Evolutionary conservation across 2,329 filamentous ascomycete genomes (phyloP), one percentile per base, ranked within the genome.

Genomic region (Neofusicoccum ribis): DNA sequence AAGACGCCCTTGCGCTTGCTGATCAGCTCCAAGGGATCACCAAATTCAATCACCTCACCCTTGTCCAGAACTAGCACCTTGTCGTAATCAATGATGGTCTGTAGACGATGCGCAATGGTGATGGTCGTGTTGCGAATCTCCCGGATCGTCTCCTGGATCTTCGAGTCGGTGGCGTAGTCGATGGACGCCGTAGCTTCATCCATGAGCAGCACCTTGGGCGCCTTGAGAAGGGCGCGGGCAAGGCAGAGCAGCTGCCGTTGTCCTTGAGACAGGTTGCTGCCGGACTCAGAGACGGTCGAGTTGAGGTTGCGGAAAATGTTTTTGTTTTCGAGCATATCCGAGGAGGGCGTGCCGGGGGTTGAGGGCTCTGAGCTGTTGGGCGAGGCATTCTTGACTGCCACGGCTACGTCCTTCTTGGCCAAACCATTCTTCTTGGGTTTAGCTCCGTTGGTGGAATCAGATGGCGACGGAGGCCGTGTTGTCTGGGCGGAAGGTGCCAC

Each of bases 151-250:
- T 92, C 92, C 79, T 99, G 95, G 70, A 99, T 98, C 81, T 97
- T 97, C 58, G 89, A 85, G 73, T 99, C 95, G 1, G 95, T 99
- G 5, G 89, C 90, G 78, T 98, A 98, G 80, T 99, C 95, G 73
- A 99, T 98, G 0, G 92, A 96, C 0, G 95, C 95, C 0, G 95
- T 99, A 0, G 95, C 95, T 82, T 99, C 95, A 78, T 99, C 95
- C 95, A 99, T 98, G 74, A 99, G 90, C n/a, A 99, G 83, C 1
- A 99, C 93, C 69, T 91, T 93, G 0, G 95, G 93, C 39, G 88
- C 87, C 79, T 96, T 97, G 68, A 99, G 89, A 70, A 99, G 87
- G 0, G 95, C 95, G 64, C 95, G 89, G 0, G 94, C 95, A 9
- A 99, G 87, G 75, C 95, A 99, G 64, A 99, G 83, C 9, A 99